These are phyloP conservation scores for Paxillus involutus DNA, from an alignment of 768 basidiomycete genomes.

Conservation along the genomic window DNA sequence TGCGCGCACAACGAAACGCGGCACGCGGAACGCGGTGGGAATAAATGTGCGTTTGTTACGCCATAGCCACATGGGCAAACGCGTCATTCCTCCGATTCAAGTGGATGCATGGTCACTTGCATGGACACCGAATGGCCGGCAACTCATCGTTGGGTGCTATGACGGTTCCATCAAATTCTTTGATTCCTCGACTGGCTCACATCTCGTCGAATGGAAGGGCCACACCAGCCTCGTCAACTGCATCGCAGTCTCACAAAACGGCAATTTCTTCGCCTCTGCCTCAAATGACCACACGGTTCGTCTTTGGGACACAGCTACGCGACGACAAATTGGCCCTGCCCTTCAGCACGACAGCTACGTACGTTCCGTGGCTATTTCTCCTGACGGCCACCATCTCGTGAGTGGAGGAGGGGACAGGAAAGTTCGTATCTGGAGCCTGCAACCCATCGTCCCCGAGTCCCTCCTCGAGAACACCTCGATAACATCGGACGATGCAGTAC, in stretches of 20 bases:
- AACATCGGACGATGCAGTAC: too few relatives aligned
- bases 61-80: conserved; percentile 3
- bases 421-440: conserved; percentile 16
- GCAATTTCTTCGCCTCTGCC: conserved; percentile 24
- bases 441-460: too few relatives aligned
- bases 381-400: conserved; percentile 11
- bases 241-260: conserved; percentile 19
- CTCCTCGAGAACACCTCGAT: too few relatives aligned
- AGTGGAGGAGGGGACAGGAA: conserved; percentile 14
- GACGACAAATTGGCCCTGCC: conserved; percentile 15
- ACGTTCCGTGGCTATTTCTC: conserved; percentile 15
- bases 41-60: neutral
- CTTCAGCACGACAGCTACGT: conserved; percentile 13
- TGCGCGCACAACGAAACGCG: too few relatives aligned
- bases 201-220: neutral
- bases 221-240: conserved; percentile 18
- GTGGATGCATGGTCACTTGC: conserved; percentile 22
- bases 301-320: conserved; percentile 23
- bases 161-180: conserved; percentile 10
- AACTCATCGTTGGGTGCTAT: conserved; percentile 7
- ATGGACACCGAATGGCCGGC: conserved; percentile 15
- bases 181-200: conserved; percentile 4
- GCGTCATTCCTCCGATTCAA: neutral
- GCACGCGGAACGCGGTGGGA: too few relatives aligned
- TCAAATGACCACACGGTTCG: conserved; percentile 19